Evolutionary conservation across 202 grass and related monocot species (phyloP).

Genomic region (Musa balbisiana): DNA sequence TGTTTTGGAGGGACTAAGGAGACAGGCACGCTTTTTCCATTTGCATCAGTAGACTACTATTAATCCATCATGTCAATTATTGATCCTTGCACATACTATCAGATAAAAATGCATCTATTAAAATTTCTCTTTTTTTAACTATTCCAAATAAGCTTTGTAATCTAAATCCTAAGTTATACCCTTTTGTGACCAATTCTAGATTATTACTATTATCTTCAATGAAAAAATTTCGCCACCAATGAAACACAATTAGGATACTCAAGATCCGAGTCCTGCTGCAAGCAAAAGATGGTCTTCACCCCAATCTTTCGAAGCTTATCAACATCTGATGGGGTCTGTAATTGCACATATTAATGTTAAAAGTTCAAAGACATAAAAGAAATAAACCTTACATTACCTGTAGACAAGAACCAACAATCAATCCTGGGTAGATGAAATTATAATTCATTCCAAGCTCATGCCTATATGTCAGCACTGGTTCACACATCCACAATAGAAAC

Average conservation of each 20-base stretch:
- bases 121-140: too few relatives aligned
- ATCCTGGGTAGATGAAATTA: constrained; percentile 81
- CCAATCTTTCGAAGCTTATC: constrained; percentile 84
- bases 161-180: background rate
- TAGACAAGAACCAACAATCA: constrained; percentile 95
- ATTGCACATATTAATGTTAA: constrained; percentile 30
- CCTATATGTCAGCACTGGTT: constrained; percentile 75
- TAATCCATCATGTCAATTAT: too few relatives aligned
- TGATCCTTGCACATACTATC: too few relatives aligned
- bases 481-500: constrained; percentile 3
- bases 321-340: constrained; percentile 66
- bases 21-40: too few relatives aligned
- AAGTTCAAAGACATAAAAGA: constrained; percentile 21
- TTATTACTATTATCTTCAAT: background rate
- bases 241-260: constrained; percentile 48
- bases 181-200: background rate
- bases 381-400: constrained; percentile 43
- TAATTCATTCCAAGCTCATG: constrained; percentile 99
- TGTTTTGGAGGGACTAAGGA: background rate
- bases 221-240: background rate
- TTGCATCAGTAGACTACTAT: too few relatives aligned
- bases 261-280: constrained; percentile 94
- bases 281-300: constrained; percentile 92
- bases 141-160: too few relatives aligned
- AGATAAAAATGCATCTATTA: too few relatives aligned